A percentile compares a stretch with the other conserved stretches of the same genome.
Evolutionary conservation across 495 filamentous ascomycete genomes (phyloP).

Genomic region (Cercophora scortea): DNA sequence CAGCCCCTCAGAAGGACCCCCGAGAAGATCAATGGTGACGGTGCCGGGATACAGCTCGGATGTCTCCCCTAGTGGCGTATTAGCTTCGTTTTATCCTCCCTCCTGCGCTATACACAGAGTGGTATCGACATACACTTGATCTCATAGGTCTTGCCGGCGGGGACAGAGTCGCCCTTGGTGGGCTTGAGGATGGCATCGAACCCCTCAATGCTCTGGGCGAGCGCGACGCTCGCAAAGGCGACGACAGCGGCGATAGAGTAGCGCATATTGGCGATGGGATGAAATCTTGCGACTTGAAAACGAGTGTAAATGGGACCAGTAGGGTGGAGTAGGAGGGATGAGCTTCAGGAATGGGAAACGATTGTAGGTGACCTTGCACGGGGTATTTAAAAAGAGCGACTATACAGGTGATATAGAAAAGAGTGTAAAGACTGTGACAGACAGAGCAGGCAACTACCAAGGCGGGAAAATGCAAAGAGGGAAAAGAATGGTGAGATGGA

Average conservation of each 20-base stretch:
- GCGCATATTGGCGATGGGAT: slow-evolving; percentile 31
- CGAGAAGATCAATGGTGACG: slow-evolving; percentile 33
- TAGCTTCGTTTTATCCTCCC: too few relatives aligned
- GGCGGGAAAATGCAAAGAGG: too few relatives aligned
- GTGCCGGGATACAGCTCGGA: slow-evolving; percentile 21
- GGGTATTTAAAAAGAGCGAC: too few relatives aligned
- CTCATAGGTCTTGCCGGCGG: slow-evolving; percentile 31
- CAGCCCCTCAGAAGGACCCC: slow-evolving; percentile 21
- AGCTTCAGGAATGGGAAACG: background rate
- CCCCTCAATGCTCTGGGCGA: slow-evolving; percentile 30
- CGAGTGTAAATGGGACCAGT: background rate
- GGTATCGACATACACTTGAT: slow-evolving; percentile 14
- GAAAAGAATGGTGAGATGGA: too few relatives aligned
- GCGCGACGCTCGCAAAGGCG: slow-evolving; percentile 31
- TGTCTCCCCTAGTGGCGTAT: slow-evolving; percentile 1
- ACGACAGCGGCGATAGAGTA: slow-evolving; percentile 34
- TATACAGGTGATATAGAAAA: too few relatives aligned
- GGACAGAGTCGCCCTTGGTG: slow-evolving; percentile 21
- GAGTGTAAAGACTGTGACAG: too few relatives aligned
- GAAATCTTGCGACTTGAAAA: background rate
- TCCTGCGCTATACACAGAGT: too few relatives aligned
- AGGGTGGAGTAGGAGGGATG: background rate
- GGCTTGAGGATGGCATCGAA: slow-evolving; percentile 35
- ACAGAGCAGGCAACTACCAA: too few relatives aligned
- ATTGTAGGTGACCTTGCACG: too few relatives aligned